A percentile compares a stretch with the other conserved stretches of the same genome.
Evolutionary conservation across 2,329 filamentous ascomycete species (phyloP).

Genomic region (Onygenales sp.): DNA sequence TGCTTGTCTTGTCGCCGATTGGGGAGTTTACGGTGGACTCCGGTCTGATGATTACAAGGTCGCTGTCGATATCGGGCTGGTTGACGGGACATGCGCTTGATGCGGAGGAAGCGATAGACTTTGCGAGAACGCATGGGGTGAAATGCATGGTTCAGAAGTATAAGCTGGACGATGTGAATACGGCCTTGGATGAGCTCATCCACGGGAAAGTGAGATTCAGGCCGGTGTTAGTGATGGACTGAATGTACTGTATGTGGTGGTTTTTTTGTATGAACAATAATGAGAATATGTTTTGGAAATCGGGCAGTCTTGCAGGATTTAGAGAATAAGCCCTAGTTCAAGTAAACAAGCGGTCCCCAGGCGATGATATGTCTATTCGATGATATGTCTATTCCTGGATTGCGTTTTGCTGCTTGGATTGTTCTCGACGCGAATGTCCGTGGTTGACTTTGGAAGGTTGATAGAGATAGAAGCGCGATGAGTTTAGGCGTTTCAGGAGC

Average conservation of each 20-base stretch:
- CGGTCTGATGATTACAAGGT: constrained; percentile 30
- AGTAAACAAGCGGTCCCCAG: no score
- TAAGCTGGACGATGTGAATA: constrained; percentile 40
- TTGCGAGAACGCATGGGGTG: constrained; percentile 38
- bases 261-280: neutral
- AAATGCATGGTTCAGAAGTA: constrained; percentile 47
- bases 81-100: constrained; percentile 45
- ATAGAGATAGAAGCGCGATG: no score
- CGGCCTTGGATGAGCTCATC: constrained; percentile 42
- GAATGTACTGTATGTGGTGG: neutral
- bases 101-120: constrained; percentile 43
- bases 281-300: neutral
- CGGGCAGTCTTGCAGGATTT: no score
- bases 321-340: no score
- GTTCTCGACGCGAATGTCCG: no score
- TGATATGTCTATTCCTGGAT: no score
- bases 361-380: no score
- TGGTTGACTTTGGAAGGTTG: no score
- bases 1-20: constrained; percentile 22
- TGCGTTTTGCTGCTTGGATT: no score
- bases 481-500: no score
- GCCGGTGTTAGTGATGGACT: constrained; percentile 40
- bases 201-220: constrained; percentile 43
- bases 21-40: constrained; percentile 14
- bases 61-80: constrained; percentile 42